Evolutionary conservation across 352 stramenopile species (phyloP), one percentile per base, ranked within the genome.

Genomic region (Phytophthora europaea): DNA sequence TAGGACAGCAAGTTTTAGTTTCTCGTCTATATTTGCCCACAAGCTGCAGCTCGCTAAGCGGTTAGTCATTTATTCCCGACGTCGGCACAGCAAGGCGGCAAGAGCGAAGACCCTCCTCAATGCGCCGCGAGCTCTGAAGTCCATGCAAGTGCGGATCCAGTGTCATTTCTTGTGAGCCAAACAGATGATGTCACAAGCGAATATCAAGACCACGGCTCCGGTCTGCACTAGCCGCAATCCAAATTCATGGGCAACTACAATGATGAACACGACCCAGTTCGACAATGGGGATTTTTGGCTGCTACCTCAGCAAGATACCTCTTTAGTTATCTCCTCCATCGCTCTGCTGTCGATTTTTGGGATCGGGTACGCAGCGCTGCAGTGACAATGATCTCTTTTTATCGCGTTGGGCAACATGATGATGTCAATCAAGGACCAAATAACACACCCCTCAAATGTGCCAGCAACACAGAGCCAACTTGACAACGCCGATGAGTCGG

Each of bases 281-380:
- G 78, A 87, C 47, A 75, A 74, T 8, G 77, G 82, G n/a, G 72
- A 83, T 23, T 88, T 90, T 28, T 90, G 82, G 80, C 36, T 83
- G 22, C 63, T 90, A 0, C 68, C 77, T 2, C 53, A 79, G 7
- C 61, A 71, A 8, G 61, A 82, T 5, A 6, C 20, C 9, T 16
- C 15, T 1, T 36, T 87, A 3, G 51, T 73, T 20, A 20, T 79
- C 7, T 61, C 59, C 2, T 69, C 79, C 6, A 55, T 75, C 0
- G 50, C 70, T 2, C 34, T 84, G 31, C 69, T 87, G 0, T 33
- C 73, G 1, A n/a, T 79, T 2, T 83, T 85, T 33, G 73, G 72
- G 0, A 9, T 76, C 1, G 75, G 78, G 0, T 89, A 86, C 55
- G 38, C 78, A 1, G 65, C 45, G 0, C 36, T 89, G 0, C 75